Conservation (phyloP, 495 filamentous ascomycete species). For the Durotheca rogersii region DNA sequence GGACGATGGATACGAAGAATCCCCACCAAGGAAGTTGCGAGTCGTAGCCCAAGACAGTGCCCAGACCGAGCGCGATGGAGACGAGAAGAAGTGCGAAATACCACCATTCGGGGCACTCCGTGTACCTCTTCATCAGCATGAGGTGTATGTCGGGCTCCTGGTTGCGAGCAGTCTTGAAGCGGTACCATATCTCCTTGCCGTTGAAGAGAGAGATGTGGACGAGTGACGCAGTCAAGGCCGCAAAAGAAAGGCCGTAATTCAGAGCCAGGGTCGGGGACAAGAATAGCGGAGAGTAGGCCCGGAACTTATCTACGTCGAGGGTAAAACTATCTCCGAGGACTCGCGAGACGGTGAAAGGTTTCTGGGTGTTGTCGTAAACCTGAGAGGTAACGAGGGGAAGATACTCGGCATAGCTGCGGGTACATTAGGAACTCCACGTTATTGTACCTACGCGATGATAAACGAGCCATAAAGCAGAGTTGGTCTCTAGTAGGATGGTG, state of each 20-base stretch:
- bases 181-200: conserved; percentile 55
- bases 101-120: conserved; percentile 64
- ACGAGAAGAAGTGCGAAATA: conserved; percentile 50
- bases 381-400: conserved; percentile 46
- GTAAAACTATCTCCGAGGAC: conserved; percentile 56
- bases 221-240: conserved; percentile 56
- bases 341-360: conserved; percentile 51
- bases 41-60: conserved; percentile 52
- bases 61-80: conserved; percentile 55
- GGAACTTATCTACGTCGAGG: conserved; percentile 56
- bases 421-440: conserved; percentile 10
- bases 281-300: conserved; percentile 61
- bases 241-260: conserved; percentile 61
- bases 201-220: conserved; percentile 58
- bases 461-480: too few species aligned
- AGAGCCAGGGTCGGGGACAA: conserved; percentile 61
- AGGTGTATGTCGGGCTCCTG: conserved; percentile 65
- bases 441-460: too few species aligned
- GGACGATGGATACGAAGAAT: conserved; percentile 53
- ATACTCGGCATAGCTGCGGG: conserved; percentile 31
- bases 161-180: conserved; percentile 47
- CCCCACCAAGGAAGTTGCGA: conserved; percentile 49
- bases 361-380: conserved; percentile 60
- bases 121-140: conserved; percentile 61
- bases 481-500: too few species aligned